Conservation (phyloP, 768 basidiomycete genomes). For the Guyanaporus albipodus region DNA sequence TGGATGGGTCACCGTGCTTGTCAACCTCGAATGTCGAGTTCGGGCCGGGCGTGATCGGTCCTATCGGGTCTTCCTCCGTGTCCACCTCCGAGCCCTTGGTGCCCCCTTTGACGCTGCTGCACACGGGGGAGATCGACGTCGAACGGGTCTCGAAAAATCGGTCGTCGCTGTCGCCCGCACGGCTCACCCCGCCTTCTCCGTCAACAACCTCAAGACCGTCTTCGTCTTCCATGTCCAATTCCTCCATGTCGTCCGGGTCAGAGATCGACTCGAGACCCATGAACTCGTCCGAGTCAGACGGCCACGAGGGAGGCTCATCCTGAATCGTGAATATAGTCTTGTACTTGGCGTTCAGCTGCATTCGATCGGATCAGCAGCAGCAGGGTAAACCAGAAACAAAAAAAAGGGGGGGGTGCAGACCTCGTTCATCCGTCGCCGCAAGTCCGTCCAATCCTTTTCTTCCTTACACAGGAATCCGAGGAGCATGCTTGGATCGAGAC, state of each 20-base stretch:
- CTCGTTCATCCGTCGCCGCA: conserved; percentile 65
- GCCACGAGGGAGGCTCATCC: conserved; percentile 85
- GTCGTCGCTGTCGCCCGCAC: conserved; percentile 34
- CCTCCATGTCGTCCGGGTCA: conserved; percentile 70
- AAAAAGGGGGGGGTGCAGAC: conserved; percentile 41
- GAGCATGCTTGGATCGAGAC: conserved; percentile 95
- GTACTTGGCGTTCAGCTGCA: conserved; percentile 41
- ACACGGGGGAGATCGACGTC: conserved; percentile 41
- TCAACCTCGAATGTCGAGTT: conserved; percentile 30
- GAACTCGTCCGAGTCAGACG: conserved; percentile 62
- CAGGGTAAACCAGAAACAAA: conserved; percentile 5
- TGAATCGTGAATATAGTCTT: conserved; percentile 82
- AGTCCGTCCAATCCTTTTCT: conserved; percentile 82
- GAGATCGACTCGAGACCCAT: conserved; percentile 83
- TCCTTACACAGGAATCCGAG: conserved; percentile 86
- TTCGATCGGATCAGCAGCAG: too few species aligned
- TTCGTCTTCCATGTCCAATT: conserved; percentile 50
- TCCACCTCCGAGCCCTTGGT: conserved; percentile 54
- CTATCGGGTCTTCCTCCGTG: conserved; percentile 69
- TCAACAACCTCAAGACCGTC: conserved; percentile 37
- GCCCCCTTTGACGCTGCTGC: conserved; percentile 32
- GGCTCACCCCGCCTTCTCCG: conserved; percentile 25
- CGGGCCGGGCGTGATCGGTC: conserved; percentile 67
- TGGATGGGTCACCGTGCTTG: conserved; percentile 25
- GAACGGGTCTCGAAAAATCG: conserved; percentile 56